Conservation (phyloP, 805 yeast species). For the Wickerhamomyces xylosicus region DNA sequence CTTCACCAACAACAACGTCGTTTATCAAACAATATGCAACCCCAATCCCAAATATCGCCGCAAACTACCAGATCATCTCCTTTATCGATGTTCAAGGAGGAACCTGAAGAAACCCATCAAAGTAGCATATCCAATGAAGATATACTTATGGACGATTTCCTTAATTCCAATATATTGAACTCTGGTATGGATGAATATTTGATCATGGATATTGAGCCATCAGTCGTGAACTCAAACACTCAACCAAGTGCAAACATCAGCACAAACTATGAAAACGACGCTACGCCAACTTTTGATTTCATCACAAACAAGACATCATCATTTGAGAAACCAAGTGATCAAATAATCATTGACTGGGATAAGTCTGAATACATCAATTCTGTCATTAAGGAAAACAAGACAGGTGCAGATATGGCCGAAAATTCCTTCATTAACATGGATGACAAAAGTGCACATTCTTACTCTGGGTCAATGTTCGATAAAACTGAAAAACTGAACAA, state of each 20-base stretch:
- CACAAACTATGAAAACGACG: too few species aligned
- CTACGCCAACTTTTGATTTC: too few species aligned
- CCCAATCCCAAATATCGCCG: conserved; percentile 1
- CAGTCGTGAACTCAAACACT: neutral
- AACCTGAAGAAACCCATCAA: neutral
- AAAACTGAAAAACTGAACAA: conserved; percentile 9
- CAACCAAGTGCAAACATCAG: too few species aligned
- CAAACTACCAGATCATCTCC: neutral
- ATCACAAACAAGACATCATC: too few species aligned
- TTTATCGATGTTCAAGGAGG: neutral
- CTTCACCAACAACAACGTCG: too few species aligned
- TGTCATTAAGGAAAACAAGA: neutral
- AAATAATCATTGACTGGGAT: neutral
- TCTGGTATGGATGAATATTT: neutral
- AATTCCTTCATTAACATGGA: conserved; percentile 4
- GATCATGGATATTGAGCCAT: neutral
- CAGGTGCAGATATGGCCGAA: neutral
- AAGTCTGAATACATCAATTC: neutral
- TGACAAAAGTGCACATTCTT: too few species aligned
- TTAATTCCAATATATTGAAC: neutral
- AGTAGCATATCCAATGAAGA: conserved; percentile 4
- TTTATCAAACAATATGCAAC: neutral
- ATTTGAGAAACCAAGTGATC: conserved; percentile 3
- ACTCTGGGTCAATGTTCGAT: too few species aligned
- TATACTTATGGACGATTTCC: conserved; percentile 5